phyloP scores from a whole-genome alignment of 352 stramenopile species.

The Globisporangium uncinulatum region DNA sequence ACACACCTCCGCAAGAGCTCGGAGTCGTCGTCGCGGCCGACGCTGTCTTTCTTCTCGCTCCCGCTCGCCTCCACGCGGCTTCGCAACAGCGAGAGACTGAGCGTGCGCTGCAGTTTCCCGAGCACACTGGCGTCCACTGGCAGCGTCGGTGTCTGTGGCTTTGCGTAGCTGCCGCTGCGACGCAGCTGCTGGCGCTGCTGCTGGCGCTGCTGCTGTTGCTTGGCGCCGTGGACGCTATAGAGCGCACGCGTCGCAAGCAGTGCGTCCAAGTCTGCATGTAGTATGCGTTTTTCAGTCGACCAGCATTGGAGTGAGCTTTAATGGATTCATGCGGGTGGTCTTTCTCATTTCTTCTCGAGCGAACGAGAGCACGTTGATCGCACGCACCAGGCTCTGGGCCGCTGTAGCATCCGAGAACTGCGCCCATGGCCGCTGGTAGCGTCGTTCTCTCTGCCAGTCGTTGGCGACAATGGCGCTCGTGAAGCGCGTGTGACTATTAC shows the following conservation, averaged over 20 bases:
- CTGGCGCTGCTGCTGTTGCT: constrained; percentile 4
- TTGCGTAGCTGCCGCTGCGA: neutral
- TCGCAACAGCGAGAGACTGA: constrained; percentile 31
- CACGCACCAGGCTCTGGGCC: constrained; percentile 15
- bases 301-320: neutral
- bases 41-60: neutral
- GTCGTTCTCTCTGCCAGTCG: too few relatives aligned
- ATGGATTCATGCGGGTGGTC: neutral
- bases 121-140: constrained; percentile 31
- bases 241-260: constrained; percentile 4
- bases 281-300: neutral
- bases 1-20: constrained; percentile 9
- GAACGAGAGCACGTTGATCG: too few relatives aligned
- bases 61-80: constrained; percentile 6
- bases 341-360: neutral
- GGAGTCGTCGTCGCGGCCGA: constrained; percentile 2
- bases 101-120: constrained; percentile 43
- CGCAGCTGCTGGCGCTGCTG: neutral
- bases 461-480: too few relatives aligned
- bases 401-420: constrained; percentile 42
- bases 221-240: constrained; percentile 7
- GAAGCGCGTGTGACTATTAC: too few relatives aligned
- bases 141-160: too few relatives aligned
- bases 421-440: constrained; percentile 32
- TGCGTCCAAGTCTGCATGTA: constrained; percentile 14